phyloP scores from a whole-genome alignment of 164 flowering plant genomes.

The Aristolochia californica region DNA sequence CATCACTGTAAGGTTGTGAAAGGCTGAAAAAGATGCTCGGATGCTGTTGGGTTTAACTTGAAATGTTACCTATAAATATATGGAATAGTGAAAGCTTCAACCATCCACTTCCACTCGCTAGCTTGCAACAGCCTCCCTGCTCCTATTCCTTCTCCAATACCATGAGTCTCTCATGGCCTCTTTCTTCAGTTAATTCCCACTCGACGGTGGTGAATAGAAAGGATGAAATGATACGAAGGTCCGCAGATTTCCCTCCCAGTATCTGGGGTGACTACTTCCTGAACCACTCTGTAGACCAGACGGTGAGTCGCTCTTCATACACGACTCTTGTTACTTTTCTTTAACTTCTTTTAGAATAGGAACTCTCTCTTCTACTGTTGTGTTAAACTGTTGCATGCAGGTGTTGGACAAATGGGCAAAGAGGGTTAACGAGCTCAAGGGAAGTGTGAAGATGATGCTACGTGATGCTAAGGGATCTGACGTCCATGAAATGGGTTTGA shows the following conservation, averaged over 20 bases:
- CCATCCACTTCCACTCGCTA: too few relatives aligned
- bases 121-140: too few relatives aligned
- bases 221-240: background rate
- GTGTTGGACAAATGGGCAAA: background rate
- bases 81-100: too few relatives aligned
- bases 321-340: background rate
- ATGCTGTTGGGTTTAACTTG: too few relatives aligned
- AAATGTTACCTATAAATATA: too few relatives aligned
- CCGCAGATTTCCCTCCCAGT: conserved; percentile 1
- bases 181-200: too few relatives aligned
- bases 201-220: too few relatives aligned
- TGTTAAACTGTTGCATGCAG: background rate
- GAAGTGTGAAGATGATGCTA: conserved; percentile 2
- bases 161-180: too few relatives aligned
- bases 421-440: conserved; percentile 1
- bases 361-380: background rate
- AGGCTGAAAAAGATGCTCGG: too few relatives aligned
- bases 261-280: conserved; percentile 8
- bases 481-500: conserved; percentile 2
- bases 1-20: too few relatives aligned
- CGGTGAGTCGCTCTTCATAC: background rate
- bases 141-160: too few relatives aligned
- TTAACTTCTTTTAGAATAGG: background rate
- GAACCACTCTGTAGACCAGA: background rate
- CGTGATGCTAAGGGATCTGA: background rate